A percentile compares a stretch with the other conserved stretches of the same genome.
phyloP scores from a whole-genome alignment of 108 stramenopile genomes.

The Cylindrotheca fusiformis region DNA sequence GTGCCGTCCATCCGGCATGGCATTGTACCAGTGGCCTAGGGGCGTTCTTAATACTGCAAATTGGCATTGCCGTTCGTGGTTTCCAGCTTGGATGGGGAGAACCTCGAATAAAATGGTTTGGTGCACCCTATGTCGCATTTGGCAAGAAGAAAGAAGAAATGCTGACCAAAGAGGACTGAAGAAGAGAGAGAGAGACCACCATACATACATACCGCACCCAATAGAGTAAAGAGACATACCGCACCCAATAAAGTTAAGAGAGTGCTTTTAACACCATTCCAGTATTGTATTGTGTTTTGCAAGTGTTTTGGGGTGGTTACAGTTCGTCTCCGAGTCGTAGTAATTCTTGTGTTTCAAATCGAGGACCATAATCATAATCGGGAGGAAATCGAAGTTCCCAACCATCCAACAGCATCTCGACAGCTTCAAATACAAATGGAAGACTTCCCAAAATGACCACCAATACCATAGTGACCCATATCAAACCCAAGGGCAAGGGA shows the following conservation, averaged over 20 bases:
- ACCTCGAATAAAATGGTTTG: constrained; percentile 22
- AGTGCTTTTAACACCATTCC: no score
- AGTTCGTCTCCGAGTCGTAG: no score
- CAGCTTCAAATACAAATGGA: background rate
- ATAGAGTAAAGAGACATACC: no score
- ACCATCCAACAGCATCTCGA: background rate
- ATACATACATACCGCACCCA: no score
- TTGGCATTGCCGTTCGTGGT: constrained; percentile 24
- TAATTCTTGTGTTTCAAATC: background rate
- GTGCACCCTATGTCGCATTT: constrained; percentile 37
- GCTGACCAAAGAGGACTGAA: no score
- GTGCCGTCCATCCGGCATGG: constrained; percentile 33
- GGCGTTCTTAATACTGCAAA: constrained; percentile 21
- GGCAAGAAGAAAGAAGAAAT: constrained; percentile 14
- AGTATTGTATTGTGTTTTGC: no score
- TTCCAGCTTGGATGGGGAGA: constrained; percentile 32
- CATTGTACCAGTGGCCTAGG: constrained; percentile 25
- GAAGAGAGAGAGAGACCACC: no score
- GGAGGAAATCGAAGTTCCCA: background rate
- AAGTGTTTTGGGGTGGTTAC: no score
- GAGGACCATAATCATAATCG: background rate
- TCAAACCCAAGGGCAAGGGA: constrained; percentile 24
- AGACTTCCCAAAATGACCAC: constrained; percentile 42
- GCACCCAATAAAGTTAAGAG: no score
- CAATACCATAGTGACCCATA: constrained; percentile 49